These are phyloP conservation scores for Argentina anserina DNA, from an alignment of 306 rosid genomes.

Conservation along the genomic window DNA sequence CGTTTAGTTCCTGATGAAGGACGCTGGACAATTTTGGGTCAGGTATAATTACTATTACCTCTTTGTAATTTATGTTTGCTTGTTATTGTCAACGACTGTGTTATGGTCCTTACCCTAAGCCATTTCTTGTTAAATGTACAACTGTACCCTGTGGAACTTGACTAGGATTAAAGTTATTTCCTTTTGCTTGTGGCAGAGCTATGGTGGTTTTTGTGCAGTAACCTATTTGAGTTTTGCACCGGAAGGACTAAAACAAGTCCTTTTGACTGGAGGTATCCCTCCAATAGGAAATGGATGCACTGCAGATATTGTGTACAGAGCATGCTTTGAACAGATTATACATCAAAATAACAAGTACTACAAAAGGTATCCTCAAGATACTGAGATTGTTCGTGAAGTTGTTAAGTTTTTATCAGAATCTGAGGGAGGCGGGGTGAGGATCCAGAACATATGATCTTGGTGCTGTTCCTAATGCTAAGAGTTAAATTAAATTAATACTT, in stretches of 20 bases:
- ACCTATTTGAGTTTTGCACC: slow-evolving; percentile 95
- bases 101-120: background rate
- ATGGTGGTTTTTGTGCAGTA: slow-evolving; percentile 89
- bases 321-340: slow-evolving; percentile 58
- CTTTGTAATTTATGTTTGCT: slow-evolving; percentile 16
- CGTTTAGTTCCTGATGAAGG: slow-evolving; percentile 78
- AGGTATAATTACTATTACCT: slow-evolving; percentile 49
- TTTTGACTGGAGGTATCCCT: slow-evolving; percentile 93
- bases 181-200: slow-evolving; percentile 57
- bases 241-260: slow-evolving; percentile 74
- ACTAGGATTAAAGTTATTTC: slow-evolving; percentile 24
- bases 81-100: slow-evolving; percentile 10
- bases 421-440: slow-evolving; percentile 76
- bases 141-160: slow-evolving; percentile 20
- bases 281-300: slow-evolving; percentile 76
- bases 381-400: slow-evolving; percentile 64
- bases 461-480: slow-evolving; percentile 29
- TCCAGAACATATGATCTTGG: slow-evolving; percentile 19
- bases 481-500: slow-evolving; percentile 4
- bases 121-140: background rate
- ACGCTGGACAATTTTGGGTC: slow-evolving; percentile 91
- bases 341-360: slow-evolving; percentile 85
- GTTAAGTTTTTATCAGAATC: slow-evolving; percentile 67
- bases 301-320: slow-evolving; percentile 72
- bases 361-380: slow-evolving; percentile 88